Evolutionary conservation across 2,329 filamentous ascomycete species (phyloP).

Genomic region (Nigrospora oryzae): DNA sequence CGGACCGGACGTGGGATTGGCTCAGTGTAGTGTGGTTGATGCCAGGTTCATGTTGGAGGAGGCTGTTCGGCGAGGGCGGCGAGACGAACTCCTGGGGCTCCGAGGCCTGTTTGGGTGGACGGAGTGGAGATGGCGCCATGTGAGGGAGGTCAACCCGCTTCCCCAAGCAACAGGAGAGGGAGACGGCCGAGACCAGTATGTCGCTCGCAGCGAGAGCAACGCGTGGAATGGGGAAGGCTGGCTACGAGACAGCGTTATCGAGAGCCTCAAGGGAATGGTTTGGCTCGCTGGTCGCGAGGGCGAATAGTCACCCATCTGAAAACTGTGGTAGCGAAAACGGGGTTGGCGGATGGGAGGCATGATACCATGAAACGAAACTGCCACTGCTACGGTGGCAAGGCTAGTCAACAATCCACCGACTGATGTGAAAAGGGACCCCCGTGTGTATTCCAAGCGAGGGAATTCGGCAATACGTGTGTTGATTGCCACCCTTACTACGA

Average conservation of each 20-base stretch:
- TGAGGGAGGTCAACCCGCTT: conserved; percentile 9
- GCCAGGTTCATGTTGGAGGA: conserved; percentile 58
- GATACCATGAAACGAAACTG: no score
- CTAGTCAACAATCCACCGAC: no score
- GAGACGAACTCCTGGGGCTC: conserved; percentile 35
- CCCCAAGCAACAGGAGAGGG: conserved; percentile 5
- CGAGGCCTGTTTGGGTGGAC: conserved; percentile 49
- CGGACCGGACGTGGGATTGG: conserved; percentile 36
- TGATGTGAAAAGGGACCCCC: no score
- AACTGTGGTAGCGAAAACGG: no score
- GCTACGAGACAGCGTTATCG: conserved; percentile 46
- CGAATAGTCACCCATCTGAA: neutral
- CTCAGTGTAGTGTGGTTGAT: conserved; percentile 49
- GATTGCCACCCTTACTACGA: no score
- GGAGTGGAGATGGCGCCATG: conserved; percentile 28
- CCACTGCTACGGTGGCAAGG: no score
- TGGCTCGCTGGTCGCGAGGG: conserved; percentile 38
- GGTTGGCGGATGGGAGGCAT: no score
- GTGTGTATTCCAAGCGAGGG: no score
- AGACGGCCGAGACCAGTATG: conserved; percentile 5
- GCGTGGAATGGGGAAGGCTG: conserved; percentile 36
- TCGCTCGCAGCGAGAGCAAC: conserved; percentile 7
- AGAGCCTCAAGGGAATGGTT: conserved; percentile 44
- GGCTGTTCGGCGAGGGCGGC: conserved; percentile 21
- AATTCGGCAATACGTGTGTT: no score